A percentile compares a stretch with the other conserved stretches of the same genome.
These are phyloP conservation scores for Mucor racemosus DNA, from an alignment of 371 early-diverging fungal genomes.

Conservation along the genomic window DNA sequence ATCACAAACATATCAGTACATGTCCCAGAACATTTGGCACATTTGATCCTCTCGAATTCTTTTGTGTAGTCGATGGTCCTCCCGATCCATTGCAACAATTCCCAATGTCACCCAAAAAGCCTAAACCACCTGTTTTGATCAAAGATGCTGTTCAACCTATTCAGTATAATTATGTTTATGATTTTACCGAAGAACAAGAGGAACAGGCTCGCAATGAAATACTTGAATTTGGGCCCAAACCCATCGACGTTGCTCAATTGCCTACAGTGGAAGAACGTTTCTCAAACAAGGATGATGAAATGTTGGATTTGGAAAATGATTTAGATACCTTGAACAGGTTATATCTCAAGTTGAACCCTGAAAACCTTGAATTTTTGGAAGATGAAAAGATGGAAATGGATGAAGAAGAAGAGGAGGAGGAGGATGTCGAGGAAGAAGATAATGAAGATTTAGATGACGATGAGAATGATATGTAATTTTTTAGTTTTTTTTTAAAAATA, in stretches of 20 bases:
- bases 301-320: conserved; percentile 36
- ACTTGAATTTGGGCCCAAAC: conserved; percentile 36
- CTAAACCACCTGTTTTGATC: conserved; percentile 25
- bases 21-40: conserved; percentile 44
- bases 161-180: conserved; percentile 26
- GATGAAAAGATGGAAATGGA: conserved; percentile 20
- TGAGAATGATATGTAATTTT: background rate
- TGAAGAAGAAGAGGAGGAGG: conserved; percentile 23
- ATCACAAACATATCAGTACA: conserved; percentile 58
- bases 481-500: background rate
- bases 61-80: conserved; percentile 44
- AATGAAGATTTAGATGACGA: conserved; percentile 16
- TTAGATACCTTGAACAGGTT: conserved; percentile 32
- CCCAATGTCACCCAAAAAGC: conserved; percentile 23
- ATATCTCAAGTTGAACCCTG: conserved; percentile 30
- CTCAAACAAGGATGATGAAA: conserved; percentile 37
- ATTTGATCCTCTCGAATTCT: conserved; percentile 53
- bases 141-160: conserved; percentile 44
- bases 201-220: conserved; percentile 14
- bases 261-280: conserved; percentile 32
- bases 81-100: conserved; percentile 31
- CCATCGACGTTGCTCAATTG: conserved; percentile 46
- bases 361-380: conserved; percentile 24
- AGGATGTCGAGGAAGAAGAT: conserved; percentile 12
- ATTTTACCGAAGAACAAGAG: conserved; percentile 24